Base-by-base conservation (phyloP, 2,329 filamentous ascomycete species). In the Xylariaceae sp. region DNA sequence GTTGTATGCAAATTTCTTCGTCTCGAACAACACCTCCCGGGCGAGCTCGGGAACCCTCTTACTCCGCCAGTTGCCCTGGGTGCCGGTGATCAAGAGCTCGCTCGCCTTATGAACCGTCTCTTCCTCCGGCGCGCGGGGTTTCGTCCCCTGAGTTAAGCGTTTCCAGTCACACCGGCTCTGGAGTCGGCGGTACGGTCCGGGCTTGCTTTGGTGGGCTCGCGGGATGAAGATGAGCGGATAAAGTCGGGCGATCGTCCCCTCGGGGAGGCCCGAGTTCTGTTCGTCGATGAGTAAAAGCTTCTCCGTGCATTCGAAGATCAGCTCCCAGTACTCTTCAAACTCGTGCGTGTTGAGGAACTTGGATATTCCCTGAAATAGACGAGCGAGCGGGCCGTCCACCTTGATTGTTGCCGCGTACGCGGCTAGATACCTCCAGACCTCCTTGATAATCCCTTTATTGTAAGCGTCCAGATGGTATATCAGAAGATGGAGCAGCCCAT, bases 231-330 rank as follows among this genome's bases (percentile, higher is more conserved):
- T 34, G 9, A 57, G 32, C 8, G 54, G 54, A 35, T 54, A 56
- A 5, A 57, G 39, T 13, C 54, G 48, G n/a, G 54, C 43, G 16
- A 57, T 36, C 2, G 54, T 56, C 30, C 51, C 52, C 11, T 51
- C 40, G 1, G 54, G 54, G 8, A 57, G 46, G 6, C 54, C 54
- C 6, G 53, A 43, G 9, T 47, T 43, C 16, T 46, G 39, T 34
- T 57, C 54, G 11, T 55, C 53, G 17, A 57, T 41, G 11, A 54
- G 31, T 2, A 57, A 43, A 5, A 57, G 41, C 26, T 50, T 54
- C 42, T 57, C 54, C 2, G 51, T 54, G 38, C 54, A 57, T 37
- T 55, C 53, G 33, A 57, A 55, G 13, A 57, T 43, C n/a, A 57
- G 43, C 21, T 53, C 44, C 54, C 54, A 56, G 34, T 52, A 57